Evolutionary conservation across 192 early-diverging fungal species (phyloP).

Genomic region (Rhizoclosmatium sp.): DNA sequence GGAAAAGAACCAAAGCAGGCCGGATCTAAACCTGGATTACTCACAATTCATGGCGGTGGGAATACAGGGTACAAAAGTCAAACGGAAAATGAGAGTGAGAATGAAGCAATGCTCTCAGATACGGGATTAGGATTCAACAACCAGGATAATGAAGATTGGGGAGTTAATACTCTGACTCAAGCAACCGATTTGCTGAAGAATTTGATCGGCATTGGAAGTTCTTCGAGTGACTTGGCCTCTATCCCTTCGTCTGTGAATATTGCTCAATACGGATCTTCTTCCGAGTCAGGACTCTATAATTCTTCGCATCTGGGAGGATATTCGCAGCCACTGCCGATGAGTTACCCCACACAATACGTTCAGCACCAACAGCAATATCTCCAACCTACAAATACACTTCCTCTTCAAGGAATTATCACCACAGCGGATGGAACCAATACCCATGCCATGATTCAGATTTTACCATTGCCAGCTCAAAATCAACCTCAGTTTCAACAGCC

Average conservation of each 20-base stretch:
- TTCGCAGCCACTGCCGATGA: background rate
- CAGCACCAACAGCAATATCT: background rate
- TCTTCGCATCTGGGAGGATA: background rate
- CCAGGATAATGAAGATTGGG: conserved; percentile 31
- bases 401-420: conserved; percentile 35
- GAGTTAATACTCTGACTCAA: conserved; percentile 35
- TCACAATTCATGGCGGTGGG: conserved; percentile 1
- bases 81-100: conserved; percentile 34
- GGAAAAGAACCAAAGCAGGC: conserved; percentile 25
- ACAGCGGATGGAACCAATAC: conserved; percentile 28
- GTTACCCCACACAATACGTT: background rate
- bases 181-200: conserved; percentile 45
- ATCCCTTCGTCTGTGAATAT: background rate
- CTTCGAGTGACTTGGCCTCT: conserved; percentile 7
- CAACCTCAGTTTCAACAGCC: background rate
- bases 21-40: background rate
- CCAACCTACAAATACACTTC: background rate
- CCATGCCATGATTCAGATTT: conserved; percentile 35
- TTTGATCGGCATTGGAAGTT: conserved; percentile 47
- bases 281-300: background rate
- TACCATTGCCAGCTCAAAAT: conserved; percentile 8
- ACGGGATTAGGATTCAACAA: background rate
- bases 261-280: background rate
- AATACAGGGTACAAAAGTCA: conserved; percentile 16
- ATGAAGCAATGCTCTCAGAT: background rate